phyloP scores from a whole-genome alignment of 352 stramenopile genomes.

The Pythium dissimile region DNA sequence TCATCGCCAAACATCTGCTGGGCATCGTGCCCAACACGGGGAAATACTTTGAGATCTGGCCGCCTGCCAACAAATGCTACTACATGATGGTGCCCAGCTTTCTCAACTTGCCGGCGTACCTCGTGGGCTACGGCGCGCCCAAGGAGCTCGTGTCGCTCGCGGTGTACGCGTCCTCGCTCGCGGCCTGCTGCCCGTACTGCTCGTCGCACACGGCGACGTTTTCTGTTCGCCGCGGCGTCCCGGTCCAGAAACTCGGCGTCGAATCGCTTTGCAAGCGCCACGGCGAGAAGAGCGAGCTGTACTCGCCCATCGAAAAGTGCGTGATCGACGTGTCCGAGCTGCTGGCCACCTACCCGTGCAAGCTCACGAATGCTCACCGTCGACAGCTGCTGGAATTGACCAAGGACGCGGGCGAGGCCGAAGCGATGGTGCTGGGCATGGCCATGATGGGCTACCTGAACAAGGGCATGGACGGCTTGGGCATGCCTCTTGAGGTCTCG shows the following conservation, averaged over 20 bases:
- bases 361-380: slow-evolving; percentile 17
- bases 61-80: slow-evolving; percentile 18
- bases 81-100: slow-evolving; percentile 24
- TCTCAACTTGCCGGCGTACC: slow-evolving; percentile 15
- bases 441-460: slow-evolving; percentile 24
- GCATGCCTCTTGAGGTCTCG: slow-evolving; percentile 17
- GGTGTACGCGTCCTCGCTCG: slow-evolving; percentile 18
- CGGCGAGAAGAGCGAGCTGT: slow-evolving; percentile 7
- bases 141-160: slow-evolving; percentile 17
- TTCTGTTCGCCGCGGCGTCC: slow-evolving; percentile 12
- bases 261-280: slow-evolving; percentile 12
- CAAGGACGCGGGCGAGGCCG: slow-evolving; percentile 3
- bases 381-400: slow-evolving; percentile 1
- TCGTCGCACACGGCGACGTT: slow-evolving; percentile 22
- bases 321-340: slow-evolving; percentile 13
- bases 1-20: slow-evolving; percentile 16
- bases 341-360: slow-evolving; percentile 19
- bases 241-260: slow-evolving; percentile 9
- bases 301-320: slow-evolving; percentile 14
- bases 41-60: slow-evolving; percentile 23
- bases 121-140: slow-evolving; percentile 20
- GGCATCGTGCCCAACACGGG: slow-evolving; percentile 21
- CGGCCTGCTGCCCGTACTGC: slow-evolving; percentile 18
- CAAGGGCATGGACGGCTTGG: slow-evolving; percentile 19
- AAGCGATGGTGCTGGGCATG: slow-evolving; percentile 14